phyloP scores from a whole-genome alignment of 2,329 filamentous ascomycete genomes.

The Lecanoromycetidae sp. region DNA sequence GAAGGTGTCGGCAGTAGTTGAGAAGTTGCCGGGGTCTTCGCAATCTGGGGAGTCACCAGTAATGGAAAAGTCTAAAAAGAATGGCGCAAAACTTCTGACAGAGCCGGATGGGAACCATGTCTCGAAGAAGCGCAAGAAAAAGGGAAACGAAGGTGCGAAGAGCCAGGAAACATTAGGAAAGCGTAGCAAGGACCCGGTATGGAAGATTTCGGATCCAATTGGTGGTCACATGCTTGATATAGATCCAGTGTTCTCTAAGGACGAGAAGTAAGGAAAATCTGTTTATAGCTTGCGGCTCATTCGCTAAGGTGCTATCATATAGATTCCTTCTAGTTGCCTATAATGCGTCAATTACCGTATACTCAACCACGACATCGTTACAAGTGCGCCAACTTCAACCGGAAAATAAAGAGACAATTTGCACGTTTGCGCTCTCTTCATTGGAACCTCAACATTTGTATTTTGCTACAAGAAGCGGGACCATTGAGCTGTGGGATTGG shows the following conservation, averaged over 20 bases:
- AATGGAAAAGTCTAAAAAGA: too few species aligned
- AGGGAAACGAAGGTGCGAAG: neutral
- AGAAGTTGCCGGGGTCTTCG: too few species aligned
- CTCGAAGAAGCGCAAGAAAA: neutral
- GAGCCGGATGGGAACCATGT: neutral
- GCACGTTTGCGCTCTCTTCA: slow-evolving; percentile 41
- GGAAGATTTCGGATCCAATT: slow-evolving; percentile 38
- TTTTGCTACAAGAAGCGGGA: slow-evolving; percentile 39
- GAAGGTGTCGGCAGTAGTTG: neutral
- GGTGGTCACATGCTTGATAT: slow-evolving; percentile 45
- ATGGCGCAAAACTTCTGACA: neutral
- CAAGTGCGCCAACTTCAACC: slow-evolving; percentile 60
- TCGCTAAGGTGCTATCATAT: neutral
- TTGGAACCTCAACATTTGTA: slow-evolving; percentile 41
- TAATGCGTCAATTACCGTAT: slow-evolving; percentile 64
- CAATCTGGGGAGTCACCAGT: too few species aligned
- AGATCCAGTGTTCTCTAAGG: slow-evolving; percentile 46
- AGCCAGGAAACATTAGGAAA: neutral
- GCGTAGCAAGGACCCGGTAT: slow-evolving; percentile 19
- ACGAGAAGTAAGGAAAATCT: slow-evolving; percentile 38
- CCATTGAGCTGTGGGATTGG: slow-evolving; percentile 49
- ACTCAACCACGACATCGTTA: slow-evolving; percentile 69
- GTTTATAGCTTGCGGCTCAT: neutral
- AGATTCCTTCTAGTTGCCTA: slow-evolving; percentile 67
- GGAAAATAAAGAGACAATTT: slow-evolving; percentile 35